Conservation (phyloP, 345 rosid species). For the Cardamine resedifolia region DNA sequence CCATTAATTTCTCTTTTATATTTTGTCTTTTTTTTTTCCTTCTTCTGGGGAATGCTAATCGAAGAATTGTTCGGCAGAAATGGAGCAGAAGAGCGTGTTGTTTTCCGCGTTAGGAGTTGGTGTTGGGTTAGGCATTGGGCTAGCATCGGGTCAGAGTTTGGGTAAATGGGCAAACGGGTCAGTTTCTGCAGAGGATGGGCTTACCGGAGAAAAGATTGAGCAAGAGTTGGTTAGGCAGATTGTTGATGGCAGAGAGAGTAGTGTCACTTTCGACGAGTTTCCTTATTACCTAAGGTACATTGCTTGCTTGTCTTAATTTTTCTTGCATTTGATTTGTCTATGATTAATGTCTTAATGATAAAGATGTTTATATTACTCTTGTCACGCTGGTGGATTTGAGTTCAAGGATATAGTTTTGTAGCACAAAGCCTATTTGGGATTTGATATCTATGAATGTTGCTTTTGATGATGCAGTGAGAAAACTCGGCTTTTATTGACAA, state of each 20-base stretch:
- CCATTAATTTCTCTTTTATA: neutral
- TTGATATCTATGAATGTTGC: neutral
- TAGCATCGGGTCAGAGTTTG: slow-evolving; percentile 78
- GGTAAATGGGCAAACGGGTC: slow-evolving; percentile 56
- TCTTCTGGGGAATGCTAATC: slow-evolving; percentile 27
- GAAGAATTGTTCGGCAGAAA: slow-evolving; percentile 13
- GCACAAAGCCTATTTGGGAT: neutral
- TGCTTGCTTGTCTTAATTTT: neutral
- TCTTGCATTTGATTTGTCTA: neutral
- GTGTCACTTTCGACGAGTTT: slow-evolving; percentile 76
- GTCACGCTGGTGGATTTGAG: neutral
- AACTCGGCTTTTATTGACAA: slow-evolving; percentile 69
- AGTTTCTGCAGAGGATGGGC: slow-evolving; percentile 39
- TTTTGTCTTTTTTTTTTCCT: neutral
- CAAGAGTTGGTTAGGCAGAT: slow-evolving; percentile 78
- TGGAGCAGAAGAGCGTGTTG: slow-evolving; percentile 42
- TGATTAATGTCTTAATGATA: neutral
- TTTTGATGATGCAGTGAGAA: slow-evolving; percentile 55
- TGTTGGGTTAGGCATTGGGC: slow-evolving; percentile 79
- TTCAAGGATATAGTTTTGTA: neutral
- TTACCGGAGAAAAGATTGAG: slow-evolving; percentile 65
- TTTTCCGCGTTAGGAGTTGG: slow-evolving; percentile 90
- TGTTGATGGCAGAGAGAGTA: slow-evolving; percentile 66
- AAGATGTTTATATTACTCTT: neutral
- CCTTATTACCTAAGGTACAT: slow-evolving; percentile 82